Conservation (phyloP, 768 basidiomycete genomes). For the Tylopilus intermedius region DNA sequence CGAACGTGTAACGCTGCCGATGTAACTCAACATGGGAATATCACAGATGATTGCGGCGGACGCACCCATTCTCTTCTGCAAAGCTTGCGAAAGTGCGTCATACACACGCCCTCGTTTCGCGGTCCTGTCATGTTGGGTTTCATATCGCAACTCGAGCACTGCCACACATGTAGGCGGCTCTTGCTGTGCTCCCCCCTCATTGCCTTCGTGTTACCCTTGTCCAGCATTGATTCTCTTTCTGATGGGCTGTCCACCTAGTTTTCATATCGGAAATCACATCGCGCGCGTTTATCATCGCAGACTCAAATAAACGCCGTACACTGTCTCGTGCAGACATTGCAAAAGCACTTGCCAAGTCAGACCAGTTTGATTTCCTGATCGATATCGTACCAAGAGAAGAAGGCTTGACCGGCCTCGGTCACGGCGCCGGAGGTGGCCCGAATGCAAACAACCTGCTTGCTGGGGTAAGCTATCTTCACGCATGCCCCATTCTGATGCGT, state of each 20-base stretch:
- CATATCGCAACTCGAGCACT: constrained; percentile 1
- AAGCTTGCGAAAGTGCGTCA: constrained; percentile 93
- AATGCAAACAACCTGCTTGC: constrained; percentile 17
- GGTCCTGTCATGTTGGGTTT: neutral
- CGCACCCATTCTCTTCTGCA: constrained; percentile 94
- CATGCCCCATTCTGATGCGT: neutral
- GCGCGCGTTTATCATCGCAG: constrained; percentile 91
- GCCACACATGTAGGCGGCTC: neutral
- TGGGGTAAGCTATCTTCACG: constrained; percentile 19
- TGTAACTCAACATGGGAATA: neutral
- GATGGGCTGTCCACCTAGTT: constrained; percentile 42
- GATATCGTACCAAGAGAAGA: constrained; percentile 93
- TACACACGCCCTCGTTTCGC: neutral
- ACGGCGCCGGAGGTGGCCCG: constrained; percentile 4
- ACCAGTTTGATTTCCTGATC: constrained; percentile 97
- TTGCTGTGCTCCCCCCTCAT: neutral
- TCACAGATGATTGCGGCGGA: constrained; percentile 95
- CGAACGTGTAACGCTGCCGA: neutral
- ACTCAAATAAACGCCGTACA: constrained; percentile 94
- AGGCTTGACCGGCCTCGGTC: constrained; percentile 23
- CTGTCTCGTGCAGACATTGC: constrained; percentile 91
- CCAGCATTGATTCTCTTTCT: neutral
- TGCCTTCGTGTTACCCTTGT: neutral
- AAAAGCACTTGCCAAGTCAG: constrained; percentile 85
- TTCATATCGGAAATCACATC: constrained; percentile 97